Evolutionary conservation across 441 rosid genomes (phyloP), one percentile per base, ranked within the genome.

Genomic region (Viola pubescens): DNA sequence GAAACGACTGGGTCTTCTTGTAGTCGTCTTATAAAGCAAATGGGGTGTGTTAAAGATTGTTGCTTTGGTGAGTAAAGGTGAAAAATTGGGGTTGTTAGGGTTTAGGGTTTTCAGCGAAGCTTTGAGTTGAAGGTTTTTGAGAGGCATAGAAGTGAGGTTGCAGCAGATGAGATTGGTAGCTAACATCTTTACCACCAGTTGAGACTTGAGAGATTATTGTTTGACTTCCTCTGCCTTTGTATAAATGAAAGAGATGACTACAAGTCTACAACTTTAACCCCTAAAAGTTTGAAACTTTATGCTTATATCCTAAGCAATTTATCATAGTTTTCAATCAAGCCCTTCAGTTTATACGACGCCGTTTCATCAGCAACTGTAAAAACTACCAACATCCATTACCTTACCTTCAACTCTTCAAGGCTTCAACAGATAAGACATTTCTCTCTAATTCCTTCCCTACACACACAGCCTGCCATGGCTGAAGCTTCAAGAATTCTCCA

Each of bases 401-500:
- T 54, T 63, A 52, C 3, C 9, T 9, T 5, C 7, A 9, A 51
- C 4, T 10, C 38, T 37, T 50, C 16, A 14, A n/a, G n/a, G n/a
- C n/a, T 9, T 34, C 5, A n/a, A 8, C 37, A 40, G 77, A 74
- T 72, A 78, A 70, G 75, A 67, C 49, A 45, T 37, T 13, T 9
- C 51, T 51, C 46, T 43, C 45, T 45, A 7, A 4, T 4, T 16
- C 34, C 6, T n/a, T 7, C 50, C 2, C 64, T 39, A 7, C 13
- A 50, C 58, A 63, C 48, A 77, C 45, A 10, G 11, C 10, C 11
- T n/a, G 9, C 48, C 65, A 82, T 87, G 95, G 83, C 87, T 37
- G 85, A 84, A 79, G 77, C 79, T 71, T 78, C 81, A 2, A 79
- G 71, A 71, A 69, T 72, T 47, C 60, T 87, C 60, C 87, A 79